Evolutionary conservation across 495 filamentous ascomycete species (phyloP), one percentile per base, ranked within the genome.

Genomic region (Mycothermus thermophilus): DNA sequence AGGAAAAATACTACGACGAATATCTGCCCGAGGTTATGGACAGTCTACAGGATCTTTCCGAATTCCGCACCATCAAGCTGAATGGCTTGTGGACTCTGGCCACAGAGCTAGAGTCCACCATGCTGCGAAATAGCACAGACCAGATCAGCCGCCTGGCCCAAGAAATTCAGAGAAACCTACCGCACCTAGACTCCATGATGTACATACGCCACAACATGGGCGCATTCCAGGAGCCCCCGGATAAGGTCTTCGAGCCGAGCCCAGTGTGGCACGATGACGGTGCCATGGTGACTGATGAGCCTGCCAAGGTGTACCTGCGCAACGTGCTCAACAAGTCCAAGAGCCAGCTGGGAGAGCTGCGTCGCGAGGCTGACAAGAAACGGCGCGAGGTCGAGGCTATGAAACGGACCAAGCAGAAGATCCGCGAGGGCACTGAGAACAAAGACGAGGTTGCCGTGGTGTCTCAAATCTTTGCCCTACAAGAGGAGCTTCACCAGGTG

Each of bases 211-310:
- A 99, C 57, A 99, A 99, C 46, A 74, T 78, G 41, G 72, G 69
- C 25, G 60, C 69, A 38, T 85, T 78, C 59, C 75, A 81, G 42
- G 92, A 96, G 50, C 92, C 92, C 2, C 40, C 64, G 5, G 76
- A 92, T 58, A 74, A 93, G 50, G 63, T 58, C 10, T 99, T 99
- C 46, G 92, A 99, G 57, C 83, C 90, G 1, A 94, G 87, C 54
- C 86, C 87, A 5, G 77, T 99, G 32, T 99, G 92, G 92, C 83
- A 93, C 49, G 90, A 99, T 46, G 88, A 94, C 46, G 80, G 76
- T 32, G 54, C 67, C 11, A 86, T 99, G 65, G 64, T 82, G 4
- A 71, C 72, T 0, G 83, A 96, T 55, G 87, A 93, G 20, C 50
- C 69, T 1, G 83, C 90, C 22, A 93, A 87, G 55, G 70, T 90